These are phyloP conservation scores for Blastobotrys serpentis DNA, from an alignment of 1,139 yeast species.

Conservation along the genomic window DNA sequence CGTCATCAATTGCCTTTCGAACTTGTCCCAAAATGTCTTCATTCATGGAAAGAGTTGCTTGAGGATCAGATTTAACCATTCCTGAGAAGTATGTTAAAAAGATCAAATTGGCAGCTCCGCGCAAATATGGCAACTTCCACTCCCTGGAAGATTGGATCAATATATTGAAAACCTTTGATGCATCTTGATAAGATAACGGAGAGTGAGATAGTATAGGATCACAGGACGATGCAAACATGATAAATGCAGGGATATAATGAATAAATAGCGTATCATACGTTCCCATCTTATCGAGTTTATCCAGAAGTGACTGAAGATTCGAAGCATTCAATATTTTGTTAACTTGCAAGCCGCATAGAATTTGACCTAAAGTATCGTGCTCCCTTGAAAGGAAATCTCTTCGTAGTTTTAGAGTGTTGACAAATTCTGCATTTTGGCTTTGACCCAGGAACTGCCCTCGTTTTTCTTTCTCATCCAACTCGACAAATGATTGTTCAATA, in stretches of 20 bases:
- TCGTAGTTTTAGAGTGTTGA: slow-evolving; percentile 56
- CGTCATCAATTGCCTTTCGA: slow-evolving; percentile 56
- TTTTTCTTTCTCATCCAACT: slow-evolving; percentile 62
- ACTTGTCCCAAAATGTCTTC: slow-evolving; percentile 48
- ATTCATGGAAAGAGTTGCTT: slow-evolving; percentile 33
- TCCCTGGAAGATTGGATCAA: slow-evolving; percentile 13
- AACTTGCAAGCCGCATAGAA: slow-evolving; percentile 40
- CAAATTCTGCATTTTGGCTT: slow-evolving; percentile 48
- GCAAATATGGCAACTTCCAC: slow-evolving; percentile 42
- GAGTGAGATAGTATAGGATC: slow-evolving; percentile 23
- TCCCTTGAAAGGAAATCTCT: slow-evolving; percentile 61
- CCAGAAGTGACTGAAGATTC: slow-evolving; percentile 5
- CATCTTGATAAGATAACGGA: slow-evolving; percentile 19
- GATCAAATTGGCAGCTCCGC: slow-evolving; percentile 56
- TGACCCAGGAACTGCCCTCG: slow-evolving; percentile 61
- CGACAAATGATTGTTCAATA: slow-evolving; percentile 55
- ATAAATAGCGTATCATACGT: slow-evolving; percentile 61
- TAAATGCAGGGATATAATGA: slow-evolving; percentile 64
- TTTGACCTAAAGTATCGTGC: slow-evolving; percentile 71
- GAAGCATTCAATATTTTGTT: slow-evolving; percentile 37
- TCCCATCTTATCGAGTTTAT: slow-evolving; percentile 21
- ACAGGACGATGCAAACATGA: slow-evolving; percentile 23
- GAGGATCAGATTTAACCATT: slow-evolving; percentile 59
- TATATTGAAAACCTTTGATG: slow-evolving; percentile 16
- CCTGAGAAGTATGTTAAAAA: slow-evolving; percentile 65